These are phyloP conservation scores for Phytophthora hybrid DNA, from an alignment of 352 stramenopile genomes.

Conservation along the genomic window DNA sequence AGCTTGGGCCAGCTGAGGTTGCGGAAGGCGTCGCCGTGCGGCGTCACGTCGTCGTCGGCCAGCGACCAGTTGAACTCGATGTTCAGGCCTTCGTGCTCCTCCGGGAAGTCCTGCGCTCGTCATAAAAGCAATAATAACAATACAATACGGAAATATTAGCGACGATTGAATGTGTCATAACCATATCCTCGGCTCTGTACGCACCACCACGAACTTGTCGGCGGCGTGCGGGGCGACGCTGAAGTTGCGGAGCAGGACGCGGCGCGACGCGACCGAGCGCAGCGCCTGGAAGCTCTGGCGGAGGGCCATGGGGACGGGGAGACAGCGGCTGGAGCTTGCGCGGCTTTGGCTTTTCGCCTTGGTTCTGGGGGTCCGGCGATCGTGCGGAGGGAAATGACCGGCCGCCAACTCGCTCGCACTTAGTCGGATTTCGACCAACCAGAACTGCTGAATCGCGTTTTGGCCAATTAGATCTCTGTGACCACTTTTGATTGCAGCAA, in stretches of 20 bases:
- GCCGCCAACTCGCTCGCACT: constrained; percentile 22
- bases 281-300: constrained; percentile 68
- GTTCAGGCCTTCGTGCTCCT: constrained; percentile 83
- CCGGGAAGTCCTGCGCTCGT: constrained; percentile 63
- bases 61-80: constrained; percentile 92
- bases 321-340: not conserved
- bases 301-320: constrained; percentile 56
- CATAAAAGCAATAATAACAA: constrained; percentile 6
- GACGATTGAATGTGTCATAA: not conserved
- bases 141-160: not conserved
- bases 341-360: constrained; percentile 3
- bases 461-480: not conserved
- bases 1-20: constrained; percentile 82
- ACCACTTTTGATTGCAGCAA: constrained; percentile 17
- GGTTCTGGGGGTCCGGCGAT: constrained; percentile 49
- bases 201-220: constrained; percentile 83
- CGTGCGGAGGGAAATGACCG: constrained; percentile 54
- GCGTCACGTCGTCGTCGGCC: constrained; percentile 82
- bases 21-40: constrained; percentile 78
- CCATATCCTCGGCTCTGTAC: constrained; percentile 14
- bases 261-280: constrained; percentile 49
- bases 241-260: constrained; percentile 50
- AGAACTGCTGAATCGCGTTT: not conserved
- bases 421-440: constrained; percentile 40
- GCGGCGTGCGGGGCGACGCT: constrained; percentile 65